phyloP scores from a whole-genome alignment of 805 yeast genomes.

The Yarrowia bubula region DNA sequence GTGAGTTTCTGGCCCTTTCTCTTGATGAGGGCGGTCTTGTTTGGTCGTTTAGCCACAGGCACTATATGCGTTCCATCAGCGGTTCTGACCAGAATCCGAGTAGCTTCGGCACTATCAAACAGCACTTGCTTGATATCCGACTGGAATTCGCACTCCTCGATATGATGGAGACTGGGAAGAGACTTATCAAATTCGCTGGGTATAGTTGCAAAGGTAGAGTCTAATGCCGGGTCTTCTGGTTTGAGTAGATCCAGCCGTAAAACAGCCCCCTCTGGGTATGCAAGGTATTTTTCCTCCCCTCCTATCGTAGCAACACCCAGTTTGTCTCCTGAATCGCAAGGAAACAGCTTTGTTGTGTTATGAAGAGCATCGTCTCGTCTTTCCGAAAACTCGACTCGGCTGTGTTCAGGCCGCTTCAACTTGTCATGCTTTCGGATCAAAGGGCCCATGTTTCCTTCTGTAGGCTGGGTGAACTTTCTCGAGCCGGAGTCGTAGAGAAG shows the following conservation, averaged over 20 bases:
- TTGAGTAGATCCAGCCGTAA: background rate
- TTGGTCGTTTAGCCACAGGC: background rate
- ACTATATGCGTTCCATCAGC: background rate
- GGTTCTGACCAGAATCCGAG: background rate
- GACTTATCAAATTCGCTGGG: background rate
- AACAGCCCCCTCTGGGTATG: background rate
- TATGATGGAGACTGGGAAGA: background rate
- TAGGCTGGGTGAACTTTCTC: background rate
- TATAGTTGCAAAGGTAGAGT: background rate
- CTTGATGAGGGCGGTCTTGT: background rate
- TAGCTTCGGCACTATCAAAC: background rate
- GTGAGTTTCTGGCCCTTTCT: background rate
- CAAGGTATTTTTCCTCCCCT: background rate
- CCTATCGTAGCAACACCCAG: background rate
- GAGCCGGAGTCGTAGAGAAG: background rate
- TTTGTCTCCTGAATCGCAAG: background rate
- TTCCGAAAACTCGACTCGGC: background rate
- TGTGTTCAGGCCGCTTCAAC: no score
- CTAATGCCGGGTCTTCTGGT: background rate
- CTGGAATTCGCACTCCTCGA: background rate
- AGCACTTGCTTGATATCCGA: background rate
- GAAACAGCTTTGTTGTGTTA: background rate
- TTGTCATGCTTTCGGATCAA: background rate
- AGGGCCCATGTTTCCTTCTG: background rate
- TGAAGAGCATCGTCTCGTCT: background rate